A percentile compares a stretch with the other conserved stretches of the same genome.
Conservation (phyloP, 371 early-diverging fungal genomes). For the Haplosporangium sp. region DNA sequence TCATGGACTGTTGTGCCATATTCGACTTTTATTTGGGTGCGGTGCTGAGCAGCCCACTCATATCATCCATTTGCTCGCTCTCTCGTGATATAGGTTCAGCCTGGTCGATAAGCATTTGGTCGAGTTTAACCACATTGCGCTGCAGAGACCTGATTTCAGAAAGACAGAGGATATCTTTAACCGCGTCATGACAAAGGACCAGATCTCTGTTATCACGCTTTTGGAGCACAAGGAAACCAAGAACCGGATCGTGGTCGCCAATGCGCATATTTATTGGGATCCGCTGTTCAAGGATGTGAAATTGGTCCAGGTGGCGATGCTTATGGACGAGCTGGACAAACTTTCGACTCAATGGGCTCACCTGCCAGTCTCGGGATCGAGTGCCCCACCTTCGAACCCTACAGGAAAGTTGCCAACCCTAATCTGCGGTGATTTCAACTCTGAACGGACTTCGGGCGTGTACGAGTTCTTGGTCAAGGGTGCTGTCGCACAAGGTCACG, state of each 20-base stretch:
- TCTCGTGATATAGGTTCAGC: conserved; percentile 66
- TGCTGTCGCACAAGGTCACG: conserved; percentile 79
- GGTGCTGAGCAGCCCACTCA: not conserved
- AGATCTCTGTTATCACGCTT: conserved; percentile 91
- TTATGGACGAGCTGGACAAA: conserved; percentile 92
- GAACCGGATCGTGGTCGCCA: conserved; percentile 84
- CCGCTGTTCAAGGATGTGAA: conserved; percentile 97
- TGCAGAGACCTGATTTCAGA: conserved; percentile 88
- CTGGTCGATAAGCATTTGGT: conserved; percentile 84
- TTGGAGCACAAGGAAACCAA: conserved; percentile 86
- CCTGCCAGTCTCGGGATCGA: conserved; percentile 46
- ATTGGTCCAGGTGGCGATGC: conserved; percentile 95
- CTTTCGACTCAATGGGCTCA: conserved; percentile 62
- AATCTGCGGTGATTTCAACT: conserved; percentile 98
- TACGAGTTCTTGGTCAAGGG: conserved; percentile 88
- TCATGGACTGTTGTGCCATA: not conserved
- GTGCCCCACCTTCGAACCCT: conserved; percentile 41
- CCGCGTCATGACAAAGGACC: conserved; percentile 97
- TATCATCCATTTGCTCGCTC: not conserved
- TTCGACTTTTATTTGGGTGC: not conserved
- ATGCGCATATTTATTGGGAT: conserved; percentile 96
- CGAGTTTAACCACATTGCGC: conserved; percentile 94
- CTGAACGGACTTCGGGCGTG: conserved; percentile 91
- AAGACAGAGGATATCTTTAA: conserved; percentile 94
- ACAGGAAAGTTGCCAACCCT: conserved; percentile 72